Evolutionary conservation across 1,284 basidiomycete genomes (phyloP), one percentile per base, ranked within the genome.

Genomic region (Melampsora americana): DNA sequence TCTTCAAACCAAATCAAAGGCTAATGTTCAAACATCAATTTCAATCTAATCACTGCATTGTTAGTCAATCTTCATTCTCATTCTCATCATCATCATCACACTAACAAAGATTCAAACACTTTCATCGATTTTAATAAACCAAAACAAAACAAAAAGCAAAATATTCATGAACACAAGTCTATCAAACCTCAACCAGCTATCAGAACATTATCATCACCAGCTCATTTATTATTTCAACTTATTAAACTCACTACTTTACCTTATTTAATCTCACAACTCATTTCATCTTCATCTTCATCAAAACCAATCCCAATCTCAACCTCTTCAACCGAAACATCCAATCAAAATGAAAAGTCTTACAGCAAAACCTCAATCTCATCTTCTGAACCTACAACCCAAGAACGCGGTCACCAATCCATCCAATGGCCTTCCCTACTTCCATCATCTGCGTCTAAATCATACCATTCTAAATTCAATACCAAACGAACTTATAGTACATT

Each of bases 241-340:
- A 66, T 75, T 56, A 67, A 66, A 56, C 56, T 75, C 14, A 75
- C 72, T 23, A 75, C 72, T 16, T 44, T 75, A 48, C 72, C 72
- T 14, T 75, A 67, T 26, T 60, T 75, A 35, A 60, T 66, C 26
- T 56, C 35, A 20, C 72, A 75, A 12, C 50, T 75, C 32, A 67
- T 75, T 28, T 26, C 66, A n/a, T 65, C 42, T 35, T 26, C 30
- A 61, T 44, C 50, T 9, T 11, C 28, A 39, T 12, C 30, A n/a
- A 14, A 11, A 39, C 26, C n/a, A 12, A 59, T 1, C 20, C 3
- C n/a, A 18, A 39, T 32, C 46, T 59, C 11, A 20, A 18, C 6
- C 39, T 28, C 6, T 28, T 5, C 35, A n/a, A 7, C 42, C 2
- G 4, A 68, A 68, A 7, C 20, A 30, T n/a, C 5, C 5, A 12